Evolutionary conservation across 805 yeast species (phyloP), one percentile per base, ranked within the genome.

Genomic region (Candida palmyrensis): DNA sequence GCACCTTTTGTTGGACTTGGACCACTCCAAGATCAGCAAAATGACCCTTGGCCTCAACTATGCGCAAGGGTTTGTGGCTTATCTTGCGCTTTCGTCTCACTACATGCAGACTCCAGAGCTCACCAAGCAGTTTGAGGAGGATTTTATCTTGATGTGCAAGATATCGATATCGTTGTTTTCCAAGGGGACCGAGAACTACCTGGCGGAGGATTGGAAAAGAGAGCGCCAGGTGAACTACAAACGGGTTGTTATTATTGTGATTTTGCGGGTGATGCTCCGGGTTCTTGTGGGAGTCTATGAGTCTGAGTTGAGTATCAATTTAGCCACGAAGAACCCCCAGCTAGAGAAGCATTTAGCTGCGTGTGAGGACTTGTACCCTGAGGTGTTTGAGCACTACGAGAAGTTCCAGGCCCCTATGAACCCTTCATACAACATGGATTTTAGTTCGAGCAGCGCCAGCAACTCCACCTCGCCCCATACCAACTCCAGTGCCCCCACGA

Each of bases 11-110:
- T 38, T 39, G 3, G 34, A 39, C 7, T 17, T 45, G 10, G 44
- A 41, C 15, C 31, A 25, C 7, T 24, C 27, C 10, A 23, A 26
- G n/a, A 23, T 48, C 4, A 39, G 55, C 8, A 42, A 41, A 16
- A 29, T 51, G 4, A 35, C 43, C 25, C 24, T 46, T 20, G 42
- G 47, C n/a, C 49, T 51, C 48, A 22, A 48, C 12, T 33, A 45
- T 22, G 40, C 43, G 22, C 46, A 40, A 35, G 53, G 54, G 4
- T 43, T 54, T 18, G 39, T 44, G 28, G 62, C 59, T 6, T 52
- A 42, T 32, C 32, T 49, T 25, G 40, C 49, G 13, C 27, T 60
- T n/a, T 26, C 52, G 10, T 45, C 55, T 1, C 42, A 53, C 10
- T 23, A 30, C 14, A n/a, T 30, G 15, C 18, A 16, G 10, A 6